A percentile compares a stretch with the other conserved stretches of the same genome.
phyloP scores from a whole-genome alignment of 768 basidiomycete species.

The Kwoniella botswanensis region DNA sequence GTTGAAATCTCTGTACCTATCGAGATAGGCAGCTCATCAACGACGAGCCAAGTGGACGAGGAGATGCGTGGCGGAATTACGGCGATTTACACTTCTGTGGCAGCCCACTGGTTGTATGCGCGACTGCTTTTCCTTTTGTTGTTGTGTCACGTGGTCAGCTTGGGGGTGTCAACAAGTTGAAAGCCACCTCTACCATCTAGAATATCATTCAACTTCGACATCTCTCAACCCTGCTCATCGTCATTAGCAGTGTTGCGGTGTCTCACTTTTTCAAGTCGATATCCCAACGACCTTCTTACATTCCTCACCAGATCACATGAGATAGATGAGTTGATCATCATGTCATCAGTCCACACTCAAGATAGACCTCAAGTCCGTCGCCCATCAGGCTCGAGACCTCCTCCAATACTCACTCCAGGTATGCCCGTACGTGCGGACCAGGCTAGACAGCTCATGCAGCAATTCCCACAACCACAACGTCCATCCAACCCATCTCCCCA shows the following conservation, averaged over 20 bases:
- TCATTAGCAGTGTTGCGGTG: background rate
- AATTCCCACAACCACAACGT: constrained; percentile 13
- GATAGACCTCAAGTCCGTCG: background rate
- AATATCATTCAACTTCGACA: constrained; percentile 18
- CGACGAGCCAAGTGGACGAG: background rate
- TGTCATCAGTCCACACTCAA: constrained; percentile 3
- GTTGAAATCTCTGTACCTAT: background rate
- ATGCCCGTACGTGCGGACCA: constrained; percentile 27
- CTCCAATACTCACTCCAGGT: constrained; percentile 29
- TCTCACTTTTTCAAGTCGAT: constrained; percentile 4
- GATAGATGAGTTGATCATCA: background rate
- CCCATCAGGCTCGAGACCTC: constrained; percentile 14
- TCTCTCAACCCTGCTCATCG: background rate
- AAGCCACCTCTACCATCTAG: constrained; percentile 21
- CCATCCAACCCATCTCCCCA: constrained; percentile 10
- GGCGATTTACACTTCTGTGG: constrained; percentile 8
- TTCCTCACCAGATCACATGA: background rate
- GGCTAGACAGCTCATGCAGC: constrained; percentile 13
- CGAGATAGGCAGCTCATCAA: background rate
- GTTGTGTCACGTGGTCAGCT: constrained; percentile 21
- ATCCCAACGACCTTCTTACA: background rate
- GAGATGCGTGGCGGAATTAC: constrained; percentile 10
- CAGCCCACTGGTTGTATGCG: constrained; percentile 1
- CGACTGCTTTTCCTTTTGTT: constrained; percentile 27
- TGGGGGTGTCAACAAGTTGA: constrained; percentile 13